Evolutionary conservation across 2,329 filamentous ascomycete species (phyloP).

Genomic region (Plectosphaerella sp.): DNA sequence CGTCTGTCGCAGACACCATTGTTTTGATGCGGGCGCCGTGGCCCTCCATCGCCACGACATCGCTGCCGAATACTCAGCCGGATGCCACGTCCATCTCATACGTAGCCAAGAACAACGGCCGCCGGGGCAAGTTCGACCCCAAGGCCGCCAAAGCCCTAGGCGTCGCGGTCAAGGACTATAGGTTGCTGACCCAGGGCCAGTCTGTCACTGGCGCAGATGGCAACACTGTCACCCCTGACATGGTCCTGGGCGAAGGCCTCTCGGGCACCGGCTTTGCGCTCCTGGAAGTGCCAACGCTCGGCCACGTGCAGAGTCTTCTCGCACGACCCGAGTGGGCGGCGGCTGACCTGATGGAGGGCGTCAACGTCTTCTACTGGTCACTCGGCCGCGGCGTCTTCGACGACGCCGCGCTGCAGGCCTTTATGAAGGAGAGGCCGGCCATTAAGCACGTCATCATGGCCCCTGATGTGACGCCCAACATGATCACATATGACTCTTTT

Average conservation of each 20-base stretch:
- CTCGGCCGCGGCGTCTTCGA: slow-evolving; percentile 64
- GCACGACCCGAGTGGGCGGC: slow-evolving; percentile 68
- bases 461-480: slow-evolving; percentile 69
- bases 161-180: slow-evolving; percentile 55
- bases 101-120: slow-evolving; percentile 70
- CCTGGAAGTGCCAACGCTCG: slow-evolving; percentile 68
- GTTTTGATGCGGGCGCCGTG: slow-evolving; percentile 74
- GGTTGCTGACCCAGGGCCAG: slow-evolving; percentile 56
- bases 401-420: slow-evolving; percentile 60
- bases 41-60: slow-evolving; percentile 63
- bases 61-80: slow-evolving; percentile 65
- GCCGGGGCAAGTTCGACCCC: slow-evolving; percentile 76
- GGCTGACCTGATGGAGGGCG: slow-evolving; percentile 57
- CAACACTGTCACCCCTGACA: slow-evolving; percentile 71
- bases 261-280: slow-evolving; percentile 73
- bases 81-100: slow-evolving; percentile 74
- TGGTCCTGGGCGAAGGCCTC: slow-evolving; percentile 69
- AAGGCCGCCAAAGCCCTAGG: slow-evolving; percentile 60
- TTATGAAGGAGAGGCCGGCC: slow-evolving; percentile 58
- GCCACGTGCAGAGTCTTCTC: slow-evolving; percentile 68
- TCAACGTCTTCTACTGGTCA: slow-evolving; percentile 75
- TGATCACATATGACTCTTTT: slow-evolving; percentile 64
- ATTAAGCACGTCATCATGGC: slow-evolving; percentile 76
- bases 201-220: slow-evolving; percentile 62
- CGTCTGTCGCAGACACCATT: slow-evolving; percentile 55